Evolutionary conservation across 495 filamentous ascomycete genomes (phyloP).

Genomic region (Pyrenula massariospora): DNA sequence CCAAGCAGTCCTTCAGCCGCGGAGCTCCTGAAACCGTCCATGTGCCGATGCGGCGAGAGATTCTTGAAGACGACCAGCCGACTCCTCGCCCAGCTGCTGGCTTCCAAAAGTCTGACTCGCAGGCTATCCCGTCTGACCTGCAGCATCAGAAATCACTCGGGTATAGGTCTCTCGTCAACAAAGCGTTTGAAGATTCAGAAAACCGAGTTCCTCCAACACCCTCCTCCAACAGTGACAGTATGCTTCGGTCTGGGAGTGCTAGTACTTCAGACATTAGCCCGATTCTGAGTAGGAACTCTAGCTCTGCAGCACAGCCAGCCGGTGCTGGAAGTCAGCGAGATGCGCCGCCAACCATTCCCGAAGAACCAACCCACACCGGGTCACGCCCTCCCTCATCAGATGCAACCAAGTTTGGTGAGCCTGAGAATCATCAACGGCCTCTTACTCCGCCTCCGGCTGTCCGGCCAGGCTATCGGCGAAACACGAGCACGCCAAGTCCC

Average conservation of each 20-base stretch:
- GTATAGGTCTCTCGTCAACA: slow-evolving; percentile 56
- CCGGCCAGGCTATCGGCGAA: slow-evolving; percentile 46
- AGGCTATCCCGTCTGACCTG: slow-evolving; percentile 12
- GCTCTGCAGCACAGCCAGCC: not conserved
- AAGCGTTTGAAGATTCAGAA: slow-evolving; percentile 56
- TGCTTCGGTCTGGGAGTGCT: slow-evolving; percentile 50
- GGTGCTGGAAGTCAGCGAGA: slow-evolving; percentile 2
- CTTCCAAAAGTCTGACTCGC: not conserved
- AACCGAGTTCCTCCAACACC: slow-evolving; percentile 26
- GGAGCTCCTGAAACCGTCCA: not conserved
- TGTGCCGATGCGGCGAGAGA: not conserved
- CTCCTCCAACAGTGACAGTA: slow-evolving; percentile 31
- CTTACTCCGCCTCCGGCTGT: slow-evolving; percentile 18
- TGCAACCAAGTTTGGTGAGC: slow-evolving; percentile 9
- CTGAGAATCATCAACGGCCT: slow-evolving; percentile 1
- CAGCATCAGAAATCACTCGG: slow-evolving; percentile 47
- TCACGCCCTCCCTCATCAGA: slow-evolving; percentile 14
- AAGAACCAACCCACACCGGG: slow-evolving; percentile 34
- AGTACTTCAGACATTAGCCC: slow-evolving; percentile 58
- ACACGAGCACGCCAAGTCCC: slow-evolving; percentile 49
- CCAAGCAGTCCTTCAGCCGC: not conserved
- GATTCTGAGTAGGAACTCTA: slow-evolving; percentile 40
- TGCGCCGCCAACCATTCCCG: slow-evolving; percentile 44
- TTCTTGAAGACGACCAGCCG: not conserved
- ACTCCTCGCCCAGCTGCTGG: not conserved